Evolutionary conservation across 2,329 filamentous ascomycete species (phyloP).

Genomic region (Ceratocystis albifundus): DNA sequence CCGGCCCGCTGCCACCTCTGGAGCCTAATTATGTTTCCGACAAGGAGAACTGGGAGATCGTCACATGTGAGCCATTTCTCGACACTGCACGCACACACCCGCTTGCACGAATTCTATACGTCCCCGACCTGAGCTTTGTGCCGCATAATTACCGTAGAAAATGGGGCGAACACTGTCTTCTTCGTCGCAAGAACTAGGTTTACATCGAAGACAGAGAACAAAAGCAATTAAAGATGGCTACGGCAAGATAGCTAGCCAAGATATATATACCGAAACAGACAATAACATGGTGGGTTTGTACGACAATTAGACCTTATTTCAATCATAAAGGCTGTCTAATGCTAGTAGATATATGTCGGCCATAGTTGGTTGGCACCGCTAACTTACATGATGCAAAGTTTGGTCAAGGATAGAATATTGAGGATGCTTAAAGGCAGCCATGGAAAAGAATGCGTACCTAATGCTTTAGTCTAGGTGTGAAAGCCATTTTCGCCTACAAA

Average conservation of each 20-base stretch:
- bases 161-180: conserved; percentile 82
- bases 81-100: conserved; percentile 64
- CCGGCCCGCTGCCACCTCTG: conserved; percentile 28
- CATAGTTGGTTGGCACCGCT: no score
- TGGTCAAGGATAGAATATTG: no score
- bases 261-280: neutral
- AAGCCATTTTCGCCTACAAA: no score
- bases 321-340: no score
- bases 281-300: no score
- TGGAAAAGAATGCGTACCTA: no score
- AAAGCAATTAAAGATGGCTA: no score
- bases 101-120: conserved; percentile 67
- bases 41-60: conserved; percentile 59
- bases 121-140: conserved; percentile 59
- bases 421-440: no score
- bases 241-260: neutral
- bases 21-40: conserved; percentile 77
- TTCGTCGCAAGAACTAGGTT: conserved; percentile 43
- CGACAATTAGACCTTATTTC: no score
- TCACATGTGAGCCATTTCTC: conserved; percentile 68
- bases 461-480: no score
- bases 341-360: no score
- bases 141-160: conserved; percentile 58
- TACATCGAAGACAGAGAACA: neutral
- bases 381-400: no score